Evolutionary conservation across 805 yeast species (phyloP), one percentile per base, ranked within the genome.

Genomic region (Saturnispora diversa): DNA sequence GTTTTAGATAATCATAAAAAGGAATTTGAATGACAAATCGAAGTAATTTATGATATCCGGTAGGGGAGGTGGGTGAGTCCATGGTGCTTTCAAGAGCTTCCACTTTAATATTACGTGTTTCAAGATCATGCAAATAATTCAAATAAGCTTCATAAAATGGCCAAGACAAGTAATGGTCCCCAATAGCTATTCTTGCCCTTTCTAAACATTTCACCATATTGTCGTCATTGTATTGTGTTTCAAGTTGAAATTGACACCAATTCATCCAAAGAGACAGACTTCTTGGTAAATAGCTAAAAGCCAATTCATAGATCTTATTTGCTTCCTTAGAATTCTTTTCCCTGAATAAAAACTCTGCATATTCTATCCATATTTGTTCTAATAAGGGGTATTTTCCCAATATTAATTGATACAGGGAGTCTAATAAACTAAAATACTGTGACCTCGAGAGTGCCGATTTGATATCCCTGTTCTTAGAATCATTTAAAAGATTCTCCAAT

Each of bases 351-450:
- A 69, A 60, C 3, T 56, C 50, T 0, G 81, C 80, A 52, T 60
- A 75, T 28, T 68, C 62, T n/a, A 73, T 57, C 84, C 84, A 78
- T 49, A 74, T 74, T 33, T 70, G 72, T 45, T 69, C 74, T 23
- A 70, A 55, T 5, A 60, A 53, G 0, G 84, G 84, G 48, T 58
- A 77, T 35, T 65, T 63, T 1, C 54, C 53, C 12, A 77, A 58
- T 11, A 76, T 52, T 29, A 68, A 63, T 32, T 62, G 62, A 47
- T 68, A 74, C 2, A 72, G 53, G 3, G 57, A 44, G 32, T 69
- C 50, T 26, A 75, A 51, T 8, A 64, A 43, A 15, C 13, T 7
- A 20, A 16, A 13, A 19, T 32, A 27, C 19, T 39, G 32, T 6
- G 16, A 12, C 13, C 20, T 15, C 3, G 31, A 4, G 3, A 39